Evolutionary conservation across 2,329 filamentous ascomycete genomes (phyloP).

Genomic region (Orbilia ellipsospora): DNA sequence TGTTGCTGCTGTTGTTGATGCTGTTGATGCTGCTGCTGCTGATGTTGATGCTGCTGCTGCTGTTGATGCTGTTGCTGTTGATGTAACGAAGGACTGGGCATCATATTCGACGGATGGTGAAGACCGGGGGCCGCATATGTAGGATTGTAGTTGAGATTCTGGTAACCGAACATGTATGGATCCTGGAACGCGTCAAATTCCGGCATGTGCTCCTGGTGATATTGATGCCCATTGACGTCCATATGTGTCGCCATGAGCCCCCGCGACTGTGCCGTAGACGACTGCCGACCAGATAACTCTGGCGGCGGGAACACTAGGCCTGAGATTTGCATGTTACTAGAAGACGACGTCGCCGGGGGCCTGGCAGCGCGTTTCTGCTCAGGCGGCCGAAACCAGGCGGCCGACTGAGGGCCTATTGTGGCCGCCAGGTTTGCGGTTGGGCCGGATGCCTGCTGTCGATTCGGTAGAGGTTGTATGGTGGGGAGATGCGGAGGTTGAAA

Average conservation of each 20-base stretch:
- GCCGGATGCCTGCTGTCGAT: constrained; percentile 46
- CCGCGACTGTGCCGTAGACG: constrained; percentile 49
- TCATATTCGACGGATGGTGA: constrained; percentile 52
- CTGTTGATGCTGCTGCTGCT: constrained; percentile 56
- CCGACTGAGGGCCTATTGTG: constrained; percentile 55
- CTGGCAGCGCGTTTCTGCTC: constrained; percentile 52
- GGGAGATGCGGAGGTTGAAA: constrained; percentile 53
- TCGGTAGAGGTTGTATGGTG: constrained; percentile 55
- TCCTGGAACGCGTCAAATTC: constrained; percentile 55
- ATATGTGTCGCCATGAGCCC: constrained; percentile 49
- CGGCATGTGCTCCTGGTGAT: constrained; percentile 53
- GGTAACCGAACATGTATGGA: constrained; percentile 51
- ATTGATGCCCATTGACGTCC: constrained; percentile 53
- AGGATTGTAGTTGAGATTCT: constrained; percentile 44
- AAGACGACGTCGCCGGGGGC: constrained; percentile 51
- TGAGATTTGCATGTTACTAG: constrained; percentile 54
- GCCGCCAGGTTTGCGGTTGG: constrained; percentile 55
- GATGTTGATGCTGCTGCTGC: constrained; percentile 56
- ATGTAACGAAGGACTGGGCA: constrained; percentile 53
- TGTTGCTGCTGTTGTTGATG: constrained; percentile 52
- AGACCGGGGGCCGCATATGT: constrained; percentile 45
- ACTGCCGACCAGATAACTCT: constrained; percentile 51
- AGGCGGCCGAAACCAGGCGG: constrained; percentile 52
- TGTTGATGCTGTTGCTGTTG: constrained; percentile 57
- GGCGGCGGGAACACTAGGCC: constrained; percentile 48